These are phyloP conservation scores for Penicillium macrosclerotiorum DNA, from an alignment of 495 filamentous ascomycete genomes.

Conservation along the genomic window DNA sequence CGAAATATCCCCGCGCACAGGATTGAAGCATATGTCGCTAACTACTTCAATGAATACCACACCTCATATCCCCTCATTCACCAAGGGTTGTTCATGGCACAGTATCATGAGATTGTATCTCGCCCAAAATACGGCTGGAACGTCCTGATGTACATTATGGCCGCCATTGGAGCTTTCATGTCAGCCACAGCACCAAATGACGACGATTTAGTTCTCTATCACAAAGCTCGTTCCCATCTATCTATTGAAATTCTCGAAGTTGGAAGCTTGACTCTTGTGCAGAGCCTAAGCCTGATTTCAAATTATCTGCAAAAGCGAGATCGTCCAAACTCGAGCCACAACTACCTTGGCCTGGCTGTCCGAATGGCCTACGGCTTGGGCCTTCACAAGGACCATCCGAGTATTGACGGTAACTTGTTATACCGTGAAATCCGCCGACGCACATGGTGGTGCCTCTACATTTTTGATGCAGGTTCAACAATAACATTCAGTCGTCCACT, in stretches of 20 bases:
- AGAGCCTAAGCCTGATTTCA: neutral
- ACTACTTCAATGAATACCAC: slow-evolving; percentile 8
- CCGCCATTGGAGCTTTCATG: slow-evolving; percentile 4
- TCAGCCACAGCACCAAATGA: slow-evolving; percentile 4
- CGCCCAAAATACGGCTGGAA: slow-evolving; percentile 1
- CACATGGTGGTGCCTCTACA: slow-evolving; percentile 7
- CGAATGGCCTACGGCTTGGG: slow-evolving; percentile 30
- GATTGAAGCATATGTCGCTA: slow-evolving; percentile 1
- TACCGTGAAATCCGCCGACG: slow-evolving; percentile 5
- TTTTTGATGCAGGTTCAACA: slow-evolving; percentile 5
- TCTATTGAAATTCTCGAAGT: slow-evolving; percentile 6
- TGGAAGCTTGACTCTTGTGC: neutral
- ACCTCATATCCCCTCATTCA: slow-evolving; percentile 1
- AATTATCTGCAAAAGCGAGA: slow-evolving; percentile 24
- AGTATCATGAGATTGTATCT: slow-evolving; percentile 4
- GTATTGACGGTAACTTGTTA: neutral
- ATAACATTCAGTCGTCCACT: slow-evolving; percentile 7
- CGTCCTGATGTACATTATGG: slow-evolving; percentile 5
- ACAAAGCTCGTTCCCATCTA: slow-evolving; percentile 3
- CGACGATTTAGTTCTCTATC: slow-evolving; percentile 1
- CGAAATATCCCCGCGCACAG: slow-evolving; percentile 1
- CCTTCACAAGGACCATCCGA: neutral
- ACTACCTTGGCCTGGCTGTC: slow-evolving; percentile 33
- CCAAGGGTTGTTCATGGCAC: slow-evolving; percentile 3
- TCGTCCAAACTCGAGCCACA: slow-evolving; percentile 19